These are phyloP conservation scores for Ophiostoma sp. DNA, from an alignment of 2,329 filamentous ascomycete genomes.

Conservation along the genomic window DNA sequence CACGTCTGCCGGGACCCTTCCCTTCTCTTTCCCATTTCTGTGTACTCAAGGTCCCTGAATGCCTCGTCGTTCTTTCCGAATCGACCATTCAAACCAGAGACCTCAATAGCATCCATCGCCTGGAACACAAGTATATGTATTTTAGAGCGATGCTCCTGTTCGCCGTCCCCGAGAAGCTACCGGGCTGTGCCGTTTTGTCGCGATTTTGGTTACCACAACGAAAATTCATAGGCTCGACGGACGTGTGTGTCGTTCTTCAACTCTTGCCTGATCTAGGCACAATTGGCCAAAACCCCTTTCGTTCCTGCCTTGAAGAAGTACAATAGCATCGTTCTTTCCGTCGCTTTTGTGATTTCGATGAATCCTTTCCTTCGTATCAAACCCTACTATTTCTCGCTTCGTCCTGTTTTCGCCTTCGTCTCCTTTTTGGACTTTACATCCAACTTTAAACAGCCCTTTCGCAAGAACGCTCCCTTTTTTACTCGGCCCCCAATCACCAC, in stretches of 20 bases:
- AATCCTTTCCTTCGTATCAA: background rate
- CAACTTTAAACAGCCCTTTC: background rate
- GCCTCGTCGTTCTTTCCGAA: no score
- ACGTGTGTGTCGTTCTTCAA: background rate
- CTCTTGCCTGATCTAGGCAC: background rate
- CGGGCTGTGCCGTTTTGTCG: background rate
- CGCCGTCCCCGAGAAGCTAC: background rate
- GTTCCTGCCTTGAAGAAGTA: background rate
- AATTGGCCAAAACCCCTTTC: background rate
- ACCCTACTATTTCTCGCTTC: background rate
- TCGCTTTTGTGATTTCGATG: background rate
- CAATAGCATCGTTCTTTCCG: background rate
- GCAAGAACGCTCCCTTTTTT: background rate
- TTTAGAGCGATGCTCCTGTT: no score
- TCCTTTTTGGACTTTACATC: background rate
- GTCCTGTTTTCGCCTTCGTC: background rate
- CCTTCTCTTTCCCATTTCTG: no score
- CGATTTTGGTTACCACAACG: background rate
- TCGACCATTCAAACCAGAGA: background rate
- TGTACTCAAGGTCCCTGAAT: no score
- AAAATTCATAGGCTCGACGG: no score
- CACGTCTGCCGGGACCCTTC: background rate
- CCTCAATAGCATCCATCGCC: no score
- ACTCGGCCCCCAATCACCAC: background rate
- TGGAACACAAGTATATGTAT: no score